Evolutionary conservation across 78 protist genomes (phyloP), one percentile per base, ranked within the genome.

Genomic region (Dictyostelium citrinum): DNA sequence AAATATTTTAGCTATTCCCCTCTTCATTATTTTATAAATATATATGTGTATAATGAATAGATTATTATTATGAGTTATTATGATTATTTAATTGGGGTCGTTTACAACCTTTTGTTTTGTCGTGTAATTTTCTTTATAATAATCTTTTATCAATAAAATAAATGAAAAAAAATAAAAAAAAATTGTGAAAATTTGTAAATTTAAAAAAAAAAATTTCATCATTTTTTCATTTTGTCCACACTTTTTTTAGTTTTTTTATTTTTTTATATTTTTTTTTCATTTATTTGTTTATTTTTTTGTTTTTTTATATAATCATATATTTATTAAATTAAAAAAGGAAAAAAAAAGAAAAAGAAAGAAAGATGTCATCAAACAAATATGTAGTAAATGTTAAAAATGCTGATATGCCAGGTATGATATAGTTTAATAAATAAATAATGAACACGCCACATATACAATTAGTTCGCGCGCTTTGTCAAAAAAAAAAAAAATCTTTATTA

Each of bases 381-480:
- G 10, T n/a, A 27, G 33, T 77, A 27, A 45, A 5, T 16, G 31
- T 45, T 35, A 77, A 91, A 35, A 83, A 67, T 61, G 95, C 82
- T 80, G 95, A 91, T 76, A 91, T 91, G 95, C 83, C 83, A 79
- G 95, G 93, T 88, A 67, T 17, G 12, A n/a, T n/a, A n/a, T n/a
- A n/a, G n/a, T 22, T 37, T 77, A 27, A 27, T 11, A 37, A 5
- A 5, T 60, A 60, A 60, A 22, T 22, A 58, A 58, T 1, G 0
- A 39, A 39, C 43, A 39, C 24, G n/a, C 68, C 8, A 41, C 31
- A 29, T 45, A 74, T 3, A 37, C 3, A 37, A 5, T 5, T 39
- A 43, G 5, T 43, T 43, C 51, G 51, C 51, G 51, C 51, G 51
- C 10, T 43, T 43, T 43, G 2, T 39, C 43, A 39, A 5, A 43